phyloP scores from a whole-genome alignment of 345 rosid genomes.

The Salix purpurea region DNA sequence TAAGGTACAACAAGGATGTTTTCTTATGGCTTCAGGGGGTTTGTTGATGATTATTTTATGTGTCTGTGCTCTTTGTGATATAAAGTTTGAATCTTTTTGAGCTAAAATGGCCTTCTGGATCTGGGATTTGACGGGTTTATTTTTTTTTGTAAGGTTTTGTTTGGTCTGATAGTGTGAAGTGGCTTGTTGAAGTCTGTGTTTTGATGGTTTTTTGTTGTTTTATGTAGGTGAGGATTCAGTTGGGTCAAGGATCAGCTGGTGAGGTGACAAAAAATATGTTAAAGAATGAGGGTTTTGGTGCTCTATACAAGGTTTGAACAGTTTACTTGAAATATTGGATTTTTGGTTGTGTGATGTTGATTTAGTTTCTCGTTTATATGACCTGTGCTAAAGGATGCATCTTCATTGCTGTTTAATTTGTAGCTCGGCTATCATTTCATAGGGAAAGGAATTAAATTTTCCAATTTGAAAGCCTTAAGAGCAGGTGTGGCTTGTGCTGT shows the following conservation, averaged over 20 bases:
- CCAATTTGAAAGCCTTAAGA: not conserved
- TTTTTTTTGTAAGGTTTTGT: not conserved
- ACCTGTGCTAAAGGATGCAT: not conserved
- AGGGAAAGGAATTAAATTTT: not conserved
- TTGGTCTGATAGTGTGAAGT: not conserved
- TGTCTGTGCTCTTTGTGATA: not conserved
- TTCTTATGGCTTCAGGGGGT: not conserved
- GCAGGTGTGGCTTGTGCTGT: not conserved
- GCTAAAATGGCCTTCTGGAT: conserved; percentile 30
- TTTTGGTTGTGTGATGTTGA: not conserved
- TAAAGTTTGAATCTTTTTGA: conserved; percentile 7
- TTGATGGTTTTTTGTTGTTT: conserved; percentile 13
- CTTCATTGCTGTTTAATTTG: not conserved
- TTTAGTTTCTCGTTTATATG: not conserved
- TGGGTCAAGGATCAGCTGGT: conserved; percentile 95
- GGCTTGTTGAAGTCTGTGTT: conserved; percentile 2
- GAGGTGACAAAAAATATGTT: conserved; percentile 75
- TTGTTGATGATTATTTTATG: not conserved
- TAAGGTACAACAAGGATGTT: conserved; percentile 46
- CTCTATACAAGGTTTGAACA: conserved; percentile 78
- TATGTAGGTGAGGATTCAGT: conserved; percentile 89
- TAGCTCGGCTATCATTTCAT: not conserved
- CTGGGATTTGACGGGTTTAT: conserved; percentile 16
- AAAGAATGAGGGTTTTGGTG: conserved; percentile 75
- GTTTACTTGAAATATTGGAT: not conserved